A percentile compares a stretch with the other conserved stretches of the same genome.
Evolutionary conservation across 148 eudicot genomes (phyloP).

Genomic region (Camellia sinensis): DNA sequence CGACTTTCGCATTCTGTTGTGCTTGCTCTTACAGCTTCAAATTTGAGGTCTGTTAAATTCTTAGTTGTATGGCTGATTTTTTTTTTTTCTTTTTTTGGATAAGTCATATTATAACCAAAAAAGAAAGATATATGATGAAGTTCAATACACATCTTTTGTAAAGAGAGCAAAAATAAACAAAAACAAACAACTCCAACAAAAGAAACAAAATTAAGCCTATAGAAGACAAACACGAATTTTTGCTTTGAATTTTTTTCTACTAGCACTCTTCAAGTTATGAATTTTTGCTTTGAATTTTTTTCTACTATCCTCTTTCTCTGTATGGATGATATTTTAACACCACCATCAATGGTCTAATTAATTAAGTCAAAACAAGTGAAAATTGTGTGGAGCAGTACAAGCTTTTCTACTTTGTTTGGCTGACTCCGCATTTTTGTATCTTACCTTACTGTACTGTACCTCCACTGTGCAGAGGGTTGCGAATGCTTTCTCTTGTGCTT

Average conservation of each 20-base stretch:
- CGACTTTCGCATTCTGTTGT: slow-evolving; percentile 71
- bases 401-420: background rate
- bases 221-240: too few species aligned
- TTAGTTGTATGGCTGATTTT: background rate
- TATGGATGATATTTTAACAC: background rate
- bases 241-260: too few species aligned
- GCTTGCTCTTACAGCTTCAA: slow-evolving; percentile 77
- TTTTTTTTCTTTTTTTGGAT: too few species aligned
- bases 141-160: too few species aligned
- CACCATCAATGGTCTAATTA: background rate
- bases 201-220: too few species aligned
- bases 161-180: too few species aligned
- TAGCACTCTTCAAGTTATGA: too few species aligned
- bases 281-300: too few species aligned
- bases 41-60: slow-evolving; percentile 59
- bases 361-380: background rate
- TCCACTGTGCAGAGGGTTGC: slow-evolving; percentile 57
- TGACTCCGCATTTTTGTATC: background rate
- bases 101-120: too few species aligned
- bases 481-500: slow-evolving; percentile 80
- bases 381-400: background rate
- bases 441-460: slow-evolving; percentile 4
- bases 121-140: too few species aligned
- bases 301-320: too few species aligned
- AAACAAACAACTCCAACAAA: too few species aligned